Conservation (phyloP, 2,329 filamentous ascomycete species). For the Periconia sp. region DNA sequence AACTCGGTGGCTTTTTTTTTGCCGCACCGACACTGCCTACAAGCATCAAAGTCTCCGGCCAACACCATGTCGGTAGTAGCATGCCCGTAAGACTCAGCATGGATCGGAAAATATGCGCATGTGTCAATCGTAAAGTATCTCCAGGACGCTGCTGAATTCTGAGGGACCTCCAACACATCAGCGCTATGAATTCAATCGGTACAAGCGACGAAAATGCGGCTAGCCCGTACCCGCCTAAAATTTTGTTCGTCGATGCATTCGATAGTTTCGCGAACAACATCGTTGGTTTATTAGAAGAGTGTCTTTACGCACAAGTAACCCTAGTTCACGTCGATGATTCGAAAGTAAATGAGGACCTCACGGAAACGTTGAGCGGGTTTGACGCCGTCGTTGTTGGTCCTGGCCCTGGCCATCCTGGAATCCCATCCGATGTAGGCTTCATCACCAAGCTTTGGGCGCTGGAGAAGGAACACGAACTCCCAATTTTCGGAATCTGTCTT, state of each 20-base stretch:
- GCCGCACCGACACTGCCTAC: no score
- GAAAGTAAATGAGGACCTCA: slow-evolving; percentile 26
- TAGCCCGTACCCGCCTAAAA: slow-evolving; percentile 29
- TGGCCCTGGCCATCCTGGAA: slow-evolving; percentile 76
- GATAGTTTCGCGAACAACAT: slow-evolving; percentile 95
- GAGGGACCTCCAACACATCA: no score
- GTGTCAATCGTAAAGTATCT: no score
- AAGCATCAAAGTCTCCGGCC: no score
- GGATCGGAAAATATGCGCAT: no score
- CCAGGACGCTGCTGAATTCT: no score
- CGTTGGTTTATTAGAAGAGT: slow-evolving; percentile 71
- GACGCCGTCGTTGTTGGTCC: slow-evolving; percentile 85
- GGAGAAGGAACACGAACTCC: slow-evolving; percentile 59
- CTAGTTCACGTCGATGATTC: slow-evolving; percentile 66
- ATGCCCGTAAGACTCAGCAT: no score
- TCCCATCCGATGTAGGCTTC: slow-evolving; percentile 71
- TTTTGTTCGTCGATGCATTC: slow-evolving; percentile 89
- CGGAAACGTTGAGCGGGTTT: slow-evolving; percentile 57
- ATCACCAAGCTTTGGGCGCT: slow-evolving; percentile 74
- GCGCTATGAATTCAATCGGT: no score
- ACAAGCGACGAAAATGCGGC: no score
- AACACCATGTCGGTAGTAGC: no score
- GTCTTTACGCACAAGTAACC: slow-evolving; percentile 66
- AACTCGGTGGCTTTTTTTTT: no score
- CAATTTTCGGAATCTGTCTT: slow-evolving; percentile 81